Base-by-base conservation (phyloP, 441 rosid species). In the Eutrema salsugineum region DNA sequence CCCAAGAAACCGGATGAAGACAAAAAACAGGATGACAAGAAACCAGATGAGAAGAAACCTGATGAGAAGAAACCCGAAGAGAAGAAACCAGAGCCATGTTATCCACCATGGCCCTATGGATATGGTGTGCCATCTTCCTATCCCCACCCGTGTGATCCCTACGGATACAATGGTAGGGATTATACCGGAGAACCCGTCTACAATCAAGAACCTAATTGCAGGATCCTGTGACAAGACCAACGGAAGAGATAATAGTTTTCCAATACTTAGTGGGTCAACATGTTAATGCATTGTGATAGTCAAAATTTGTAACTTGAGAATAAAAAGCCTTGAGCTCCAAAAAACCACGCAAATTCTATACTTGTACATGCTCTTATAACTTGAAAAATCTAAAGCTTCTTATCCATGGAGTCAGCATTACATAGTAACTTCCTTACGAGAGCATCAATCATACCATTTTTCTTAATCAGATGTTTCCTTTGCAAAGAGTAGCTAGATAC, bases 181-280 rank as follows among this genome's bases (percentile, higher is more conserved):
- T 58, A 58, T 44, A 63, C 17, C 5, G 76, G 80, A 10, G 68
- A 70, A 36, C 76, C 76, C 2, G 63, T 77, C 20, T 71, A 71
- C 77, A 71, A 74, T 19, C 50, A 68, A 2, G 67, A 62, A 24
- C 66, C 79, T 48, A 0, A 14, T 44, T 83, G 85, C 73, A 78
- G 76, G 58, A 78, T 72, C 79, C 3, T 83, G 84, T 85, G 61
- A 70, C 30, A 58, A 57, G 71, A 42, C 59, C 49, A 48, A 42
- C 10, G 22, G 43, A 49, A 44, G 51, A 70, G 62, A 58, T 22
- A 8, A 39, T 15, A 51, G 16, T 24, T 47, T 24, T 68, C 9
- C 32, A 59, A 59, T 43, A 50, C 58, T 14, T 55, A 48, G 30
- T 38, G 3, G 36, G 33, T 38, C 60, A 20, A 42, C 10, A 56